phyloP scores from a whole-genome alignment of 768 basidiomycete genomes.

The Phaeotremella skinneri region DNA sequence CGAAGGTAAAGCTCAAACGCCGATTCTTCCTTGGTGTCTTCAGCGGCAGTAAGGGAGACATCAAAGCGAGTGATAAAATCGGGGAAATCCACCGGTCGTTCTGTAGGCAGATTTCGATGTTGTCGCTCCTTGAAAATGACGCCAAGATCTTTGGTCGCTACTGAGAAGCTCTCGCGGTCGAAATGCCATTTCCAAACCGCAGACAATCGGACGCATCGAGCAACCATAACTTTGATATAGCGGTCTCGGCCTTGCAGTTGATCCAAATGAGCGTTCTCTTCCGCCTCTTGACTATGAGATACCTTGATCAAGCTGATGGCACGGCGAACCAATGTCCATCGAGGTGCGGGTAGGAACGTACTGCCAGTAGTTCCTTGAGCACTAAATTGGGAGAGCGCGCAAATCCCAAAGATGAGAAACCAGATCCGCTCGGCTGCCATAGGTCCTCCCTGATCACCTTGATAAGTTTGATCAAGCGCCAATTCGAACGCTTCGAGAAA shows the following conservation, averaged over 20 bases:
- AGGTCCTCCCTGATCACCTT: slow-evolving; percentile 38
- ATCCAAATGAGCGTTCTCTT: slow-evolving; percentile 52
- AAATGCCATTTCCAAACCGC: slow-evolving; percentile 75
- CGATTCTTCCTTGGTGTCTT: slow-evolving; percentile 60
- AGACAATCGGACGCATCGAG: slow-evolving; percentile 71
- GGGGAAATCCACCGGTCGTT: slow-evolving; percentile 66
- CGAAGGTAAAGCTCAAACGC: slow-evolving; percentile 79
- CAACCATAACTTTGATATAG: slow-evolving; percentile 68
- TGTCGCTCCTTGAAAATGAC: slow-evolving; percentile 74
- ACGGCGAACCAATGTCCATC: slow-evolving; percentile 64
- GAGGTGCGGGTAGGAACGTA: slow-evolving; percentile 44
- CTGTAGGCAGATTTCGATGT: slow-evolving; percentile 65
- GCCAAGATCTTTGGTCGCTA: slow-evolving; percentile 61
- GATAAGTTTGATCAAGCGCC: slow-evolving; percentile 22
- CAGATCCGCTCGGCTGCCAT: slow-evolving; percentile 64
- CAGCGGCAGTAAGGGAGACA: slow-evolving; percentile 58
- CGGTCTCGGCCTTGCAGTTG: slow-evolving; percentile 62
- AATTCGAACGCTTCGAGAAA: slow-evolving; percentile 13
- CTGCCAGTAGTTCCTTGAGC: slow-evolving; percentile 59
- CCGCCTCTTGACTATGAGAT: slow-evolving; percentile 53
- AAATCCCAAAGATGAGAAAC: slow-evolving; percentile 66
- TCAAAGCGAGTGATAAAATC: slow-evolving; percentile 64
- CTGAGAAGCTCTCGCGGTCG: slow-evolving; percentile 58
- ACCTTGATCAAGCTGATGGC: slow-evolving; percentile 65
- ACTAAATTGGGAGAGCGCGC: slow-evolving; percentile 76